phyloP scores from a whole-genome alignment of 129 eudicot genomes.

The Flaveria bidentis region DNA sequence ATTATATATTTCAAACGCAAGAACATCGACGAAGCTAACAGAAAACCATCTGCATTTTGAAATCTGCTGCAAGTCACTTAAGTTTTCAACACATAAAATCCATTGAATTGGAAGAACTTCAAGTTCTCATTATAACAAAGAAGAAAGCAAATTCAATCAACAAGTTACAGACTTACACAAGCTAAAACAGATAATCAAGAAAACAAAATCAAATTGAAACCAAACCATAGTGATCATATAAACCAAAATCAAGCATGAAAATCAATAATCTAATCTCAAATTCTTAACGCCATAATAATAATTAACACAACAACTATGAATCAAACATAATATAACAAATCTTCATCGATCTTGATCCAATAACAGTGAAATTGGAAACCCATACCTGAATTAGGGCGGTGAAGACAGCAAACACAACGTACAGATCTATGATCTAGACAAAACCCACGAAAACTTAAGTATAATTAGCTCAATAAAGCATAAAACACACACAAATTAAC shows the following conservation, averaged over 20 bases:
- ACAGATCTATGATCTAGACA: constrained; percentile 87
- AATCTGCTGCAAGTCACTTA: background rate
- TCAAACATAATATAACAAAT: constrained; percentile 10
- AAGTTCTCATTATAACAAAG: constrained; percentile 13
- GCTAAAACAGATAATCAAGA: background rate
- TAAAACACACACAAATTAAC: background rate
- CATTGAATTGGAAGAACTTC: background rate
- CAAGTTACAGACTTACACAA: background rate
- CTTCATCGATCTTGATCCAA: constrained; percentile 12
- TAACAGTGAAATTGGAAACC: background rate
- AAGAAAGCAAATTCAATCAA: background rate
- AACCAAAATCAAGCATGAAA: background rate
- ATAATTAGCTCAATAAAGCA: background rate
- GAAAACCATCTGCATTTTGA: constrained; percentile 3
- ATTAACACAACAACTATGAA: background rate
- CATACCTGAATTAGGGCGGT: constrained; percentile 91
- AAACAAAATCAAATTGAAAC: too few species aligned
- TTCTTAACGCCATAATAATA: background rate
- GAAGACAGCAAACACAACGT: constrained; percentile 66
- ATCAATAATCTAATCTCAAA: background rate
- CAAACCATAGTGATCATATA: background rate
- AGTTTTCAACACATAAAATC: background rate
- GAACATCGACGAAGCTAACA: constrained; percentile 1
- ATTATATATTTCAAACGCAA: constrained; percentile 2
- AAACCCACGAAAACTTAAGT: background rate